phyloP scores from a whole-genome alignment of 2,329 filamentous ascomycete species.

The Shiraia sp. region DNA sequence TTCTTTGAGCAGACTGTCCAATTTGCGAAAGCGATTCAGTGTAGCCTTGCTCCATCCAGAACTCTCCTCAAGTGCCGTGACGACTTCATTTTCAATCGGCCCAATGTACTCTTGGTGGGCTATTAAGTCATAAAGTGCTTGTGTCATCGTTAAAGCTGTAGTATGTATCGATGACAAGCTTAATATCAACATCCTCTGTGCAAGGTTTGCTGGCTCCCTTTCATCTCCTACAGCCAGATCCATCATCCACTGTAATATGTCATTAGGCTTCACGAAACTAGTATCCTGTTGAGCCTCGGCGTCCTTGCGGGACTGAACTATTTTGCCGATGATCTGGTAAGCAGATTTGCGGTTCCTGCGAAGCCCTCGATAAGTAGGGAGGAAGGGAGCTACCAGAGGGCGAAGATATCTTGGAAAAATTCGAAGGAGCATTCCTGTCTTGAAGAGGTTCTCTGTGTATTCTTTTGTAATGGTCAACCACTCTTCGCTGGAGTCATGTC shows the following conservation, averaged over 20 bases:
- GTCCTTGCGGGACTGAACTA: too few relatives aligned
- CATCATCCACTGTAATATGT: constrained; percentile 33
- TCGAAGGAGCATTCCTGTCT: not conserved
- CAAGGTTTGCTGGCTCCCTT: constrained; percentile 15
- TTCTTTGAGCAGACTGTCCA: constrained; percentile 2
- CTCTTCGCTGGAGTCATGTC: not conserved
- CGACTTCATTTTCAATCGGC: too few relatives aligned
- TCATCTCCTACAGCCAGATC: constrained; percentile 6
- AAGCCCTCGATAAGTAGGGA: too few relatives aligned
- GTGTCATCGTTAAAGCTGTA: constrained; percentile 19
- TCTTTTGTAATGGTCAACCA: not conserved
- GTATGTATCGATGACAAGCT: constrained; percentile 20
- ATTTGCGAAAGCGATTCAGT: too few relatives aligned
- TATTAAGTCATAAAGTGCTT: not conserved
- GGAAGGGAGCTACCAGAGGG: not conserved
- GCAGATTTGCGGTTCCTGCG: too few relatives aligned
- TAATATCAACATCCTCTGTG: not conserved
- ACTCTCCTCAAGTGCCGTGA: too few relatives aligned
- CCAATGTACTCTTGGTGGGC: too few relatives aligned
- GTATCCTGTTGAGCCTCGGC: too few relatives aligned
- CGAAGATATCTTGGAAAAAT: not conserved
- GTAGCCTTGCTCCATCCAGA: too few relatives aligned
- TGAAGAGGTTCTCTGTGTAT: not conserved
- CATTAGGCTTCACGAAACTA: constrained; percentile 16
- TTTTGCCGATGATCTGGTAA: too few relatives aligned